Conservation (phyloP, 352 stramenopile genomes). For the Pythium guiyangense region DNA sequence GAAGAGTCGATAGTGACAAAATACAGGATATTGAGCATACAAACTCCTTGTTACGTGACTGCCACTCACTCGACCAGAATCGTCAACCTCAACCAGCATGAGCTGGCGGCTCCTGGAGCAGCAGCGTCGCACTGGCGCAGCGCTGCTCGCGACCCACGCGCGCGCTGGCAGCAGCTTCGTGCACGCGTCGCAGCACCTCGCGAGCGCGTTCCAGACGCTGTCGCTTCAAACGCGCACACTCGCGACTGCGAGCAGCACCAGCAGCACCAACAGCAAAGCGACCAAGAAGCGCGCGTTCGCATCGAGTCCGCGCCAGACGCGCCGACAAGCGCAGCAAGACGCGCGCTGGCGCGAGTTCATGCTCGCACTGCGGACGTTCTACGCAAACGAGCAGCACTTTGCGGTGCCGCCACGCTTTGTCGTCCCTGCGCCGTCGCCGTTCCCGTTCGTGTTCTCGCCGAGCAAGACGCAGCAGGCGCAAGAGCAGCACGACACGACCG, state of each 20-base stretch:
- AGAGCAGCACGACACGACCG: background rate
- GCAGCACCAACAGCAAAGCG: background rate
- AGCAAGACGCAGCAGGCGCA: background rate
- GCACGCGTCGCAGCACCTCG: background rate
- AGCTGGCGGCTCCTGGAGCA: too few relatives aligned
- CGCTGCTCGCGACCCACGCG: too few relatives aligned
- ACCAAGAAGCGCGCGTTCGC: constrained; percentile 3
- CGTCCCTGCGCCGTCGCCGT: constrained; percentile 27
- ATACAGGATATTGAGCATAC: too few relatives aligned
- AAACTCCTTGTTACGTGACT: too few relatives aligned
- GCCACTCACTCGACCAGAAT: too few relatives aligned
- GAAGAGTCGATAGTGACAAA: too few relatives aligned
- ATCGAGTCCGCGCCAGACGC: background rate
- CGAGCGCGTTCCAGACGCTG: background rate
- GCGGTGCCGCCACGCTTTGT: constrained; percentile 42
- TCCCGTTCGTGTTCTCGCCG: constrained; percentile 18
- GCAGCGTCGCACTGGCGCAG: too few relatives aligned
- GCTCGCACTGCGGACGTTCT: constrained; percentile 47
- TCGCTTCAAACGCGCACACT: background rate
- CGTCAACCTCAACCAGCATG: background rate
- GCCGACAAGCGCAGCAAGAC: constrained; percentile 16
- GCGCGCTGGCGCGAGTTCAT: constrained; percentile 27
- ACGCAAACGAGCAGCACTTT: constrained; percentile 56
- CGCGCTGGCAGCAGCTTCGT: background rate
- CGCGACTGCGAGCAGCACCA: background rate